A percentile compares a stretch with the other conserved stretches of the same genome.
Conservation (phyloP, 257 asterid species). For the Solanum habrochaites region DNA sequence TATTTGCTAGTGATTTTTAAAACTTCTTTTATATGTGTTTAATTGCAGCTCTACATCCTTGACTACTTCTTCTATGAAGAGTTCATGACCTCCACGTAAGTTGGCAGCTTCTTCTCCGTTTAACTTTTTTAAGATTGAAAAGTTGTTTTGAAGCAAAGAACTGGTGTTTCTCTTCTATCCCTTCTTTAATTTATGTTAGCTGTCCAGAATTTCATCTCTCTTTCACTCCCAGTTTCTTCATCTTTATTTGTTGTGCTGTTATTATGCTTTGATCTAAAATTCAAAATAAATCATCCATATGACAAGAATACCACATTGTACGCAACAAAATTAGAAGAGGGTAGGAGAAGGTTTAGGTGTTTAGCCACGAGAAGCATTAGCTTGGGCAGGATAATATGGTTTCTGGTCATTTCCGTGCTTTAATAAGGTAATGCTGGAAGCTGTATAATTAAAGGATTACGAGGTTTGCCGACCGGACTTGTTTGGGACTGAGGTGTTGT, state of each 20-base stretch:
- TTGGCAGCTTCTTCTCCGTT: not conserved
- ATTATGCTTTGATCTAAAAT: not conserved
- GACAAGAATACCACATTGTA: not conserved
- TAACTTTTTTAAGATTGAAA: not conserved
- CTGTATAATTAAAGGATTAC: not conserved
- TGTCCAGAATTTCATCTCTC: not conserved
- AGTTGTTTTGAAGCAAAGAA: not conserved
- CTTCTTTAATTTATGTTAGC: not conserved
- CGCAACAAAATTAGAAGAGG: not conserved
- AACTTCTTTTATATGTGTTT: not conserved
- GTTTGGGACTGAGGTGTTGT: not conserved
- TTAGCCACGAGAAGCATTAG: not conserved
- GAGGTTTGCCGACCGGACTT: not conserved
- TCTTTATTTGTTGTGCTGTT: not conserved
- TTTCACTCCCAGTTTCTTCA: not conserved
- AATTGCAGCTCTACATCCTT: constrained; percentile 69
- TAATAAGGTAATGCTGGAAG: not conserved
- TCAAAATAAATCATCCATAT: not conserved
- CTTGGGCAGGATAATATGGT: not conserved
- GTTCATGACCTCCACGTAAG: constrained; percentile 99
- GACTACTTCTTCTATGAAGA: constrained; percentile 90
- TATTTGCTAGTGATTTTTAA: not conserved
- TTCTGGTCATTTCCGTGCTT: not conserved
- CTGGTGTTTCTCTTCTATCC: not conserved
- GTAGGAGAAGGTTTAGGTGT: not conserved